Evolutionary conservation across 2,329 filamentous ascomycete species (phyloP).

Genomic region (Microcyclosporella mali): DNA sequence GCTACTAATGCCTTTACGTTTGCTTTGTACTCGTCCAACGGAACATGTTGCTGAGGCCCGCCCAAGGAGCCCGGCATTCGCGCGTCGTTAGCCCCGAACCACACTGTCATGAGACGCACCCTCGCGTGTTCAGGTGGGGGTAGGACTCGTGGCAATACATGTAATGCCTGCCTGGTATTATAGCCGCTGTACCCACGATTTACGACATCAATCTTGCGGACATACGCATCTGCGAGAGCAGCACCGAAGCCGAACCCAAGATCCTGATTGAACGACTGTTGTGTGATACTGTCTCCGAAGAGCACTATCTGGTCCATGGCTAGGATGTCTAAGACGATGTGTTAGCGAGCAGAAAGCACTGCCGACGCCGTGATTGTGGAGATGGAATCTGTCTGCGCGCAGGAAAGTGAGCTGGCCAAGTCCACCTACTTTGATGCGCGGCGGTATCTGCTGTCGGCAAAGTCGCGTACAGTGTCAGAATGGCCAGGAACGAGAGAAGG

Average conservation of each 20-base stretch:
- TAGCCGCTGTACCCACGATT: conserved; percentile 85
- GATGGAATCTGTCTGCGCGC: no score
- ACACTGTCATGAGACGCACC: conserved; percentile 57
- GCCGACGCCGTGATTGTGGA: no score
- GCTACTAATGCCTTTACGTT: conserved; percentile 68
- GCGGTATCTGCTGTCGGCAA: no score
- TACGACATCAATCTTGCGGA: conserved; percentile 73
- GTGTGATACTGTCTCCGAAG: conserved; percentile 84
- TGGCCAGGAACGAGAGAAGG: no score
- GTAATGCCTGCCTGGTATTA: conserved; percentile 68
- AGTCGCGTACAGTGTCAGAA: no score
- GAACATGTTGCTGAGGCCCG: conserved; percentile 62
- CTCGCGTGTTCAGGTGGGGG: conserved; percentile 56
- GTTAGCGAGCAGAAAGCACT: no score
- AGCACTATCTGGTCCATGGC: conserved; percentile 58
- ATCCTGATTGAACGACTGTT: conserved; percentile 56
- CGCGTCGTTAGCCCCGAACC: conserved; percentile 88
- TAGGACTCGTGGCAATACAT: conserved; percentile 64
- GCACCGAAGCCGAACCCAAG: conserved; percentile 68
- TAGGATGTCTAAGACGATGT: no score
- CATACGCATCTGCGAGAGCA: conserved; percentile 63
- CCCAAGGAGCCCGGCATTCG: conserved; percentile 57
- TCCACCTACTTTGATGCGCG: no score
- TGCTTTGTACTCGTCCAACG: conserved; percentile 65
- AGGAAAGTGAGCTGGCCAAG: no score